Evolutionary conservation across 257 asterid species (phyloP), one percentile per base, ranked within the genome.

Genomic region (Solanum virginianum): DNA sequence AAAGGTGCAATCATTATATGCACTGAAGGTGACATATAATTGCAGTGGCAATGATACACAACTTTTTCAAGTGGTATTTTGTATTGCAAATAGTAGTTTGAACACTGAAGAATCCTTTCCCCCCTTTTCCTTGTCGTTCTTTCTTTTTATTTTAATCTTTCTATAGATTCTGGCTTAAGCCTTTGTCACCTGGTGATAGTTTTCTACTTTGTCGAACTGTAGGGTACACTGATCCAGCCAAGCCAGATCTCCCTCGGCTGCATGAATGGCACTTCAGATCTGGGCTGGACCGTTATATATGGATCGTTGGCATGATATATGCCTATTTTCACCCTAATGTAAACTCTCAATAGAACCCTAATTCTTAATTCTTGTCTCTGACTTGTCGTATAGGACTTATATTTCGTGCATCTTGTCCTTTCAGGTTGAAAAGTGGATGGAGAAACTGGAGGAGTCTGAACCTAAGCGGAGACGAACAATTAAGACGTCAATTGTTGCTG

Each of bases 231-330:
- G 99, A 96, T 88, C 99, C 99, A 83, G 99, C 92, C 36, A 95
- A 96, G 88, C 98, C 96, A 63, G 93, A 94, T 88, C 91, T 96
- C 89, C 97, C 99, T 62, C 93, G 94, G 83, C 91, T 95, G 86
- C 96, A 96, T 74, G 99, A 96, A 89, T 96, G 98, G 99, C 97
- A 95, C 86, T 94, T 94, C 88, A 90, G 98, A 91, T 94, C 97
- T 80, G 98, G 98, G 70, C 98, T 94, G 85, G 98, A 94, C 89
- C 96, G 98, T 39, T 94, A 94, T 85, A 92, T 94, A 88, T 94
- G 98, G 98, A 94, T 94, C 60, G 80, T 92, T 79, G 98, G 98
- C 86, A 94, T 94, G 98, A 90, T 94, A 83, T 94, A 91, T 85
- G 98, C 98, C 85, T 93, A 94, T 82, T 89, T 90, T 77, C 97